Base-by-base conservation (phyloP, 2,329 filamentous ascomycete genomes). In the Metarhizium robertsii region DNA sequence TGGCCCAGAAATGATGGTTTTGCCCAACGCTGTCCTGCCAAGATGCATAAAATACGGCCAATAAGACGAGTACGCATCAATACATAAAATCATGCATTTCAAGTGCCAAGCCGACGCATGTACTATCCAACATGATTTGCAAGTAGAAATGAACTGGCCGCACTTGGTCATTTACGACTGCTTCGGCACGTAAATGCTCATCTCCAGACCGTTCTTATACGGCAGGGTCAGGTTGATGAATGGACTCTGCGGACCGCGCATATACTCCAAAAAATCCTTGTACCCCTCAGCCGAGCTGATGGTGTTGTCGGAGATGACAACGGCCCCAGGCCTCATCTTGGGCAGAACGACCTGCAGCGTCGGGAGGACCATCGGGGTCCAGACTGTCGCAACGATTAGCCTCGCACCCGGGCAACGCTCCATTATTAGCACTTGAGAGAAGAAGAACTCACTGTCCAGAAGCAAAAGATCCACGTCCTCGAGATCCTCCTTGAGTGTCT, bases 391-490 rank as follows among this genome's bases (percentile, higher is more conserved):
- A 2, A 6, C 3, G n/a, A 50, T 50, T 16, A 50, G 20, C 46
- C 16, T 13, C 13, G 46, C 13, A 10, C 13, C 13, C 16, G 29
- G 43, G 2, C 10, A 20, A 7, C 38, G 32, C 10, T 13, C 10
- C 1, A 11, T 7, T 0, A 4, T 1, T 14, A 6, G n/a, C n/a
- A n/a, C n/a, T n/a, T n/a, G n/a, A n/a, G n/a, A 11, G 2, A 20
- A 6, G 25, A 25, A 46, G 2, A 46, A 74, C 81, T 70, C 67
- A 85, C 82, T 85, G 60, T 86, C 83, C 10, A 86, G 70, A n/a
- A 85, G 67, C 40, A 86, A 59, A 45, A 85, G 70, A 57, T 85
- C 80, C 42, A 86, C 69, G 34, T 73, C 62, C 1, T 71, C 67
- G 46, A 63, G 56, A 34, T 73, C 70, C 0, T 65, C 60, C 58